phyloP scores from a whole-genome alignment of 345 rosid genomes.

The Tarenaya hassleriana region DNA sequence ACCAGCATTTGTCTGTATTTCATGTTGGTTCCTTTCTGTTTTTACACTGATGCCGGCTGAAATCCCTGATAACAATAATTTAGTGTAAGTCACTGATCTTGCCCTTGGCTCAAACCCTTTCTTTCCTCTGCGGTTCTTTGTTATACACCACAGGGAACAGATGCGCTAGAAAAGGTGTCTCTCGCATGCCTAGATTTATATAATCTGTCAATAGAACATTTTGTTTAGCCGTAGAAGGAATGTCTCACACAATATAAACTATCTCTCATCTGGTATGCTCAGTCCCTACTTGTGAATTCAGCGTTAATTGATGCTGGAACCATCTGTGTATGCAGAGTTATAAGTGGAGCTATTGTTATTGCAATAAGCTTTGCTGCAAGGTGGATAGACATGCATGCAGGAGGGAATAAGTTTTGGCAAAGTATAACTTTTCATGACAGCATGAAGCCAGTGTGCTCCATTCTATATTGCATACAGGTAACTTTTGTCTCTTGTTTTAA shows the following conservation, averaged over 20 bases:
- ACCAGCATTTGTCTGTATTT: slow-evolving; percentile 61
- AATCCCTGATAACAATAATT: slow-evolving; percentile 81
- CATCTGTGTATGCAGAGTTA: slow-evolving; percentile 42
- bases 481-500: slow-evolving; percentile 5
- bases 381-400: slow-evolving; percentile 63
- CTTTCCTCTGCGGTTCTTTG: not conserved
- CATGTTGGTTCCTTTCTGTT: slow-evolving; percentile 78
- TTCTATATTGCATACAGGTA: slow-evolving; percentile 73
- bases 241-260: slow-evolving; percentile 10
- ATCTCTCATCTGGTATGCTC: slow-evolving; percentile 12
- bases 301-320: slow-evolving; percentile 18
- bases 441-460: slow-evolving; percentile 40
- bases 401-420: slow-evolving; percentile 66
- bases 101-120: slow-evolving; percentile 9
- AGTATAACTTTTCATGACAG: slow-evolving; percentile 46
- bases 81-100: slow-evolving; percentile 57
- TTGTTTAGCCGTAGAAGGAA: not conserved
- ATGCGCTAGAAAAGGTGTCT: slow-evolving; percentile 7
- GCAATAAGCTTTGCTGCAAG: slow-evolving; percentile 61
- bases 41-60: slow-evolving; percentile 97
- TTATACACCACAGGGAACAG: slow-evolving; percentile 3
- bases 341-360: slow-evolving; percentile 67
- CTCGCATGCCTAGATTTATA: not conserved
- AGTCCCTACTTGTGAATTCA: slow-evolving; percentile 17
- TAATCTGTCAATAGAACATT: slow-evolving; percentile 1